Base-by-base conservation (phyloP, 495 filamentous ascomycete species). In the Jackrogersella minutella region DNA sequence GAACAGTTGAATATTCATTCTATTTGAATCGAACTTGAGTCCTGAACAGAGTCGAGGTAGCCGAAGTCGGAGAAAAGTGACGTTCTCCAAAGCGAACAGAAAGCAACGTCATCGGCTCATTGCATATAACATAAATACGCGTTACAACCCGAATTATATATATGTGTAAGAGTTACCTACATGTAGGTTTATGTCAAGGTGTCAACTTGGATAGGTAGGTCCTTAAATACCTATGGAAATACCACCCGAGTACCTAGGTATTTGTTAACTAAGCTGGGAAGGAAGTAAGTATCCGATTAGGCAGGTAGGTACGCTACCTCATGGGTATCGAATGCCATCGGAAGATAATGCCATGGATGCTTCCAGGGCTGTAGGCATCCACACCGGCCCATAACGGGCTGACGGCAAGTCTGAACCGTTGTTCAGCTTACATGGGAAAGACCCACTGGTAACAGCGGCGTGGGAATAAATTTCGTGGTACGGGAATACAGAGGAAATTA, bases 81-180 rank as follows among this genome's bases (percentile, higher is more conserved):
- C 28, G 37, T 37, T 54, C n/a, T 59, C 37, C 24, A 44, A 53
- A 4, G 8, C 53, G 47, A 56, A 16, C 46, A 10, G 34, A 59
- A 1, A 57, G n/a, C 14, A 64, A 64, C 60, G 51, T 56, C 60
- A 57, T 64, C 33, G n/a, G 44, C 24, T 3, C 13, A 47, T 28
- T 28, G 9, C 13, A 47, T 16, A 24, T 24, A n/a, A 22, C 41
- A 11, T 43, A 43, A n/a, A n/a, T n/a, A n/a, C n/a, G n/a, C n/a
- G n/a, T n/a, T 16, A 5, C 9, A 19, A 17, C 19, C 2, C 26
- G 26, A 26, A 21, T 21, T 9, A 26, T 46, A 21, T 46, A 21
- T 26, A 10, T 9, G 10, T 24, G 21, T 46, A 26, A 26, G 26
- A 7, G 26, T 7, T 30, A 30, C 26, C 26, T 30, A 30, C 3